Base-by-base conservation (phyloP, 352 stramenopile genomes). In the Phytophthora podocarpi region DNA sequence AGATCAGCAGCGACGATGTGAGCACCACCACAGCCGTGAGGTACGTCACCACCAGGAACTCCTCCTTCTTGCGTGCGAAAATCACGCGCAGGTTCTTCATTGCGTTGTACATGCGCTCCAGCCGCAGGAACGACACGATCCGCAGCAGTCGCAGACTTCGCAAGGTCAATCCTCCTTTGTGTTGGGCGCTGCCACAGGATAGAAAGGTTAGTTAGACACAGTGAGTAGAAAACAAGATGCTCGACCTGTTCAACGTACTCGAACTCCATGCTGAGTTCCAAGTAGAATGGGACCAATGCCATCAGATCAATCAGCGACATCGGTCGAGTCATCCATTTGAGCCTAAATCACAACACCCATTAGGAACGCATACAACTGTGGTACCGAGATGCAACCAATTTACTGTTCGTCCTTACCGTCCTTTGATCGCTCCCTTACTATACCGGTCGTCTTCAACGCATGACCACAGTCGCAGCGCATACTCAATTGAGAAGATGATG, bases 71-170 rank as follows among this genome's bases (percentile, higher is more conserved):
- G 40, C 61, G 69, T 11, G 59, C 46, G 28, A 89, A 87, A 28
- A 89, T 80, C 5, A 70, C 62, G 32, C 70, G 71, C 1, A 89
- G 51, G 47, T 82, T 85, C 43, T 79, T 77, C 66, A 88, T 78
- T 3, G 78, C 80, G 23, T 76, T 82, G 55, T 89, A 89, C 47
- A 75, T 84, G 8, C 80, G 76, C 48, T 89, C 80, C 5, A 89
- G 51, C 0, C 76, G 74, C 31, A 88, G 35, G 39, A 89, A 87
- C 16, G 78, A 86, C 31, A 88, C 49, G 49, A 89, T 67, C 16
- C 80, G 70, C 16, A 89, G 62, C 15, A 89, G 53, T n/a, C 80
- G 80, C 18, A 89, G 64, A 37, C 74, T 79, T 27, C 78, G 76
- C 27, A 89, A 34, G 12, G 78, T 80, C 39, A 89, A 49, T 32